A percentile compares a stretch with the other conserved stretches of the same genome.
phyloP scores from a whole-genome alignment of 805 yeast species.

The Cephaloascus fragrans region DNA sequence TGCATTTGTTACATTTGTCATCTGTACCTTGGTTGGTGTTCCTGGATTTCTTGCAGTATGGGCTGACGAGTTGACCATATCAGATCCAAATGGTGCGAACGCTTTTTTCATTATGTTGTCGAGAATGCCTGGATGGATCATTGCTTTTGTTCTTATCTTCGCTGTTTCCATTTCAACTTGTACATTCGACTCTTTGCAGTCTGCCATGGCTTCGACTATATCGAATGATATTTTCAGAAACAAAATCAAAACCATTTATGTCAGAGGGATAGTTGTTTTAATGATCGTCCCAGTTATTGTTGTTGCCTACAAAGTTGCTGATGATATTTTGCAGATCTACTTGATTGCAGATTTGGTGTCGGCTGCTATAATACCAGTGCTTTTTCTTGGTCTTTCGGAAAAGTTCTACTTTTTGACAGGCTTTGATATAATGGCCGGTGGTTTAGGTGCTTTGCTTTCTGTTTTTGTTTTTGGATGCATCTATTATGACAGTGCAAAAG shows the following conservation, averaged over 20 bases:
- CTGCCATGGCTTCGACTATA: constrained; percentile 80
- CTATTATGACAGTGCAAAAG: constrained; percentile 61
- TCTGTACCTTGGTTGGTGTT: constrained; percentile 66
- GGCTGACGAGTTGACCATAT: constrained; percentile 58
- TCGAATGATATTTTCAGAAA: constrained; percentile 88
- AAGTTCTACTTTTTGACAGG: constrained; percentile 64
- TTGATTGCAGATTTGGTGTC: constrained; percentile 87
- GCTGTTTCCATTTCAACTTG: constrained; percentile 71
- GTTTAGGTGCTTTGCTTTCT: constrained; percentile 70
- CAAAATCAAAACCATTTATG: constrained; percentile 54
- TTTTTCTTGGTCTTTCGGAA: constrained; percentile 69
- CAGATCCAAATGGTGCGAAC: constrained; percentile 47
- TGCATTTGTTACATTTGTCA: constrained; percentile 48
- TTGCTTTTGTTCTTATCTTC: constrained; percentile 75
- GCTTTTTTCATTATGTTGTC: constrained; percentile 67
- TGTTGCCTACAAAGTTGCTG: constrained; percentile 73
- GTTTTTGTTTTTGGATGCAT: constrained; percentile 80
- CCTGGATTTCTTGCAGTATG: constrained; percentile 88
- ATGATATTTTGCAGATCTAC: constrained; percentile 77
- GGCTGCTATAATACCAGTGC: constrained; percentile 75
- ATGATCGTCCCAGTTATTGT: constrained; percentile 84
- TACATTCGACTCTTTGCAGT: constrained; percentile 81
- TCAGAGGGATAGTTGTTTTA: constrained; percentile 59
- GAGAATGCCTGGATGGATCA: constrained; percentile 76
- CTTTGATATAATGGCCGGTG: constrained; percentile 74